Evolutionary conservation across 306 rosid genomes (phyloP).

Genomic region (Dalbergia oliveri): DNA sequence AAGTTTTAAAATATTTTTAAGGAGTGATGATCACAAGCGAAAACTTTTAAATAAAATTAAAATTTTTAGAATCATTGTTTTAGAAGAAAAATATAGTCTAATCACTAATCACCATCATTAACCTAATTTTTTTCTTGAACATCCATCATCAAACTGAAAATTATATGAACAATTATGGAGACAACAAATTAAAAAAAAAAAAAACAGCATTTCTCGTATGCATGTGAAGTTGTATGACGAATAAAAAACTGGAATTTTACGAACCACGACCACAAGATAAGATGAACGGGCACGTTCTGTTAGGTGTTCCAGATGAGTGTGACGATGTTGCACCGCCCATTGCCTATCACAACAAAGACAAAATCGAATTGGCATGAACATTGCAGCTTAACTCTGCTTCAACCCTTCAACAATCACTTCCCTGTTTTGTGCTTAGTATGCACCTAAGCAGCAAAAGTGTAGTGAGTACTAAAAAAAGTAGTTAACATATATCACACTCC

Average conservation of each 20-base stretch:
- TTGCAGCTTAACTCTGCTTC: neutral
- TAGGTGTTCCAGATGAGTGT: slow-evolving; percentile 14
- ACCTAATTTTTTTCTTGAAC: too few species aligned
- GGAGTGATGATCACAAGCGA: too few species aligned
- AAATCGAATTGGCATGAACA: slow-evolving; percentile 31
- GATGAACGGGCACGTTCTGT: slow-evolving; percentile 25
- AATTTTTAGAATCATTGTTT: too few species aligned
- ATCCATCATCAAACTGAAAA: too few species aligned
- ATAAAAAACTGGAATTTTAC: neutral
- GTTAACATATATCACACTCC: too few species aligned
- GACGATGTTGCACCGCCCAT: slow-evolving; percentile 46
- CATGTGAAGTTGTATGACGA: neutral
- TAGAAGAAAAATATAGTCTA: too few species aligned
- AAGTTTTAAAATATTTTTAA: too few species aligned
- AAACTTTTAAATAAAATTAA: too few species aligned
- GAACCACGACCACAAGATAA: slow-evolving; percentile 37
- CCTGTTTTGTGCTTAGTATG: neutral
- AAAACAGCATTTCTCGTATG: too few species aligned
- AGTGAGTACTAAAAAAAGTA: too few species aligned
- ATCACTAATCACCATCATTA: too few species aligned
- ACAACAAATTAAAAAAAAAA: neutral
- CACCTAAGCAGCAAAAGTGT: too few species aligned
- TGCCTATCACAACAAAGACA: neutral
- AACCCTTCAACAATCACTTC: neutral
- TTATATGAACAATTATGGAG: neutral